phyloP scores from a whole-genome alignment of 1,139 yeast genomes.

The Kluyveromyces marxianus region DNA sequence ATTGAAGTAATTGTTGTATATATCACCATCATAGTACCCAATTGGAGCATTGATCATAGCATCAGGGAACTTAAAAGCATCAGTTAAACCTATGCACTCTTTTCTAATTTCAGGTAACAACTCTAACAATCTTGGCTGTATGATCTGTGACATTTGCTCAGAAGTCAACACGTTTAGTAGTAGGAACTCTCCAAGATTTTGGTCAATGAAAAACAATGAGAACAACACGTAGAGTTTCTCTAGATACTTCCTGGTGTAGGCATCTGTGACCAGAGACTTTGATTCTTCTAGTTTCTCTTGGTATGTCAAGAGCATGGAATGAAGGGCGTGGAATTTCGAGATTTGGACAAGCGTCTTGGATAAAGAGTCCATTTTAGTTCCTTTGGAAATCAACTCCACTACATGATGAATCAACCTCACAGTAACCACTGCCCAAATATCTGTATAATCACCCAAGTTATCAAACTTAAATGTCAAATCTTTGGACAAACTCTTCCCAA shows the following conservation, averaged over 20 bases:
- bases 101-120: slow-evolving; percentile 50
- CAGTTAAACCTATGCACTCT: slow-evolving; percentile 77
- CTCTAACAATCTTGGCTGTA: slow-evolving; percentile 39
- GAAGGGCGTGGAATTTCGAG: slow-evolving; percentile 57
- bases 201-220: slow-evolving; percentile 66
- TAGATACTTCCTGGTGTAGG: slow-evolving; percentile 34
- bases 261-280: slow-evolving; percentile 25
- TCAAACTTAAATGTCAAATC: slow-evolving; percentile 20
- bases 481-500: slow-evolving; percentile 10
- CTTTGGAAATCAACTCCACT: slow-evolving; percentile 37
- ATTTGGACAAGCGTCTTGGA: slow-evolving; percentile 53
- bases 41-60: slow-evolving; percentile 79
- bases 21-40: slow-evolving; percentile 80
- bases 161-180: slow-evolving; percentile 53
- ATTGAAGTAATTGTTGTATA: slow-evolving; percentile 71
- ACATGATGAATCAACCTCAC: slow-evolving; percentile 43
- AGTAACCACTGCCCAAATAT: slow-evolving; percentile 42
- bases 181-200: slow-evolving; percentile 68
- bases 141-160: slow-evolving; percentile 38
- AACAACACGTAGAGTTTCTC: slow-evolving; percentile 49
- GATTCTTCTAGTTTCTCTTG: slow-evolving; percentile 23
- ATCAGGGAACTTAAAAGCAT: slow-evolving; percentile 81
- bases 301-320: slow-evolving; percentile 36
- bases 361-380: slow-evolving; percentile 47
- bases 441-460: slow-evolving; percentile 31